These are phyloP conservation scores for Leersia perrieri DNA, from an alignment of 176 grass and related monocot species.

Conservation along the genomic window DNA sequence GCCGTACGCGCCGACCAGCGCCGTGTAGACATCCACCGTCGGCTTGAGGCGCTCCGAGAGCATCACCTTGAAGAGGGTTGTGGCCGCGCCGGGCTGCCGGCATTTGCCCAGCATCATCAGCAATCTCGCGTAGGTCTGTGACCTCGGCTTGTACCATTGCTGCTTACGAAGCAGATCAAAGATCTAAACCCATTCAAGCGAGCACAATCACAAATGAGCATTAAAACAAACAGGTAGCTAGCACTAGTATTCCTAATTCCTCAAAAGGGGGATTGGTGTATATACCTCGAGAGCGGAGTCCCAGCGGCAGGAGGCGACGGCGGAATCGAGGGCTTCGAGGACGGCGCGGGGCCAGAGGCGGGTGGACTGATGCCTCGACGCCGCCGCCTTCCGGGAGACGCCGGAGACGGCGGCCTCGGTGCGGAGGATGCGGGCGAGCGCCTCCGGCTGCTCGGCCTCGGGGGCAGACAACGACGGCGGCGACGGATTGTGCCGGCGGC, in stretches of 20 bases:
- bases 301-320: constrained; percentile 53
- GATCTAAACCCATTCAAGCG: constrained; percentile 45
- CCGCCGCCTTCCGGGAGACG: constrained; percentile 56
- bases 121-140: constrained; percentile 75
- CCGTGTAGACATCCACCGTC: constrained; percentile 72
- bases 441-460: constrained; percentile 29
- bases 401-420: constrained; percentile 66
- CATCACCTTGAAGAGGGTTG: constrained; percentile 63
- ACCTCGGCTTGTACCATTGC: constrained; percentile 77
- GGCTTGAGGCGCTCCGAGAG: constrained; percentile 57
- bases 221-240: neutral
- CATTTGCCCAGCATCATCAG: constrained; percentile 86
- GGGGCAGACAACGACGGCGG: neutral
- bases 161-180: constrained; percentile 83
- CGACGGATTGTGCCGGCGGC: constrained; percentile 15
- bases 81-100: constrained; percentile 54
- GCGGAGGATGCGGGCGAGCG: constrained; percentile 64
- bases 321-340: constrained; percentile 72
- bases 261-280: neutral
- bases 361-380: constrained; percentile 39
- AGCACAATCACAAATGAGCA: neutral
- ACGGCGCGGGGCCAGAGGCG: constrained; percentile 72
- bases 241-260: neutral
- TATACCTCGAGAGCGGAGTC: constrained; percentile 74
- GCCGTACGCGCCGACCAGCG: constrained; percentile 69